phyloP scores from a whole-genome alignment of 129 eudicot species.

The Chrysanthemum seticuspe region DNA sequence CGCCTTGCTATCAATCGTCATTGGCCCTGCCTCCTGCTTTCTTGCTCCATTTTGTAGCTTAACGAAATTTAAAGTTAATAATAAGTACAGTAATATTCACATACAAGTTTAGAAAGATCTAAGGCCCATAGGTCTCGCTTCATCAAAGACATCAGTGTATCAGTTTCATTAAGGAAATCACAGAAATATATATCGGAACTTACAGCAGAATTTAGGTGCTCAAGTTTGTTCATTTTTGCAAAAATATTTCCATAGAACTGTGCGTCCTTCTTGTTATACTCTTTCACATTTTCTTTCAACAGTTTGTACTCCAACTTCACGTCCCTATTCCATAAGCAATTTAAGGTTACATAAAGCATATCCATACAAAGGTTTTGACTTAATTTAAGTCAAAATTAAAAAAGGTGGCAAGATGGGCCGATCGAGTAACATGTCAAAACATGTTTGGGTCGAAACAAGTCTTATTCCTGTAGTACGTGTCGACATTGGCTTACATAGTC shows the following conservation, averaged over 20 bases:
- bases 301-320: constrained; percentile 44
- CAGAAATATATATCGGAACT: constrained; percentile 11
- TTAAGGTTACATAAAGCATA: constrained; percentile 1
- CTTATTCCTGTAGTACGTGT: too few relatives aligned
- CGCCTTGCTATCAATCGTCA: constrained; percentile 36
- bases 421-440: not conserved
- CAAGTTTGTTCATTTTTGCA: constrained; percentile 39
- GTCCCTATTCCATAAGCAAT: constrained; percentile 29
- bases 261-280: constrained; percentile 40
- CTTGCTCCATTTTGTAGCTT: constrained; percentile 25
- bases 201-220: constrained; percentile 43
- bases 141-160: not conserved
- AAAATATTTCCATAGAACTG: constrained; percentile 38
- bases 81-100: not conserved
- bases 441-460: too few relatives aligned
- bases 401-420: not conserved
- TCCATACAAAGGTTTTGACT: not conserved
- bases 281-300: constrained; percentile 44
- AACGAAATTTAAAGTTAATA: not conserved
- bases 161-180: not conserved
- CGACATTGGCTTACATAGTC: too few relatives aligned
- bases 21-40: constrained; percentile 17
- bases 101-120: not conserved
- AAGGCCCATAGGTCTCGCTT: not conserved
- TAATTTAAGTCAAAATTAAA: constrained; percentile 9